phyloP scores from a whole-genome alignment of 2,329 filamentous ascomycete genomes.

The Huntiella bhutanensis region DNA sequence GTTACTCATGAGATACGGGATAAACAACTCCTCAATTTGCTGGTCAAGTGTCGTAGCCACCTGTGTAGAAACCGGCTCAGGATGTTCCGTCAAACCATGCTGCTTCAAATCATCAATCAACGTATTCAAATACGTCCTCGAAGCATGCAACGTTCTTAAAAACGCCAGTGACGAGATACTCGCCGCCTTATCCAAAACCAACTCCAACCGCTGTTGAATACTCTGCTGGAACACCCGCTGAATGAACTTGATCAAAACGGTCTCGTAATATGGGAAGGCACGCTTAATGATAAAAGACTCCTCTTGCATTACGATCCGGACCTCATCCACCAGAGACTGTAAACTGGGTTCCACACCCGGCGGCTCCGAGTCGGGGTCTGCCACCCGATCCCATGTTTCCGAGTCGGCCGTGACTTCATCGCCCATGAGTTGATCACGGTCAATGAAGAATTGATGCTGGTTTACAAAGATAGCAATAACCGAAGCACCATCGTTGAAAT shows the following conservation, averaged over 20 bases:
- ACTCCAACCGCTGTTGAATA: slow-evolving; percentile 85
- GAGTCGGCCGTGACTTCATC: slow-evolving; percentile 64
- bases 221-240: slow-evolving; percentile 96
- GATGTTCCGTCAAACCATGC: slow-evolving; percentile 87
- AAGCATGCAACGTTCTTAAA: slow-evolving; percentile 74
- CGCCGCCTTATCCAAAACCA: slow-evolving; percentile 87
- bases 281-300: slow-evolving; percentile 94
- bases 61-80: slow-evolving; percentile 73
- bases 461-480: slow-evolving; percentile 95
- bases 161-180: slow-evolving; percentile 85
- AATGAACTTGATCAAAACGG: slow-evolving; percentile 79
- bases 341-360: slow-evolving; percentile 82
- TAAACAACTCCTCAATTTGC: slow-evolving; percentile 59
- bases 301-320: slow-evolving; percentile 87
- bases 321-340: slow-evolving; percentile 82
- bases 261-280: slow-evolving; percentile 90
- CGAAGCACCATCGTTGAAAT: slow-evolving; percentile 90
- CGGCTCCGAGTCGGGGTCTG: slow-evolving; percentile 83
- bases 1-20: slow-evolving; percentile 49
- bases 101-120: slow-evolving; percentile 85
- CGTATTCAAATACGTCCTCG: slow-evolving; percentile 69
- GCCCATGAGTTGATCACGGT: slow-evolving; percentile 74
- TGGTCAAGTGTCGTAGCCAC: slow-evolving; percentile 59
- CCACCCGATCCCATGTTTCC: slow-evolving; percentile 74
- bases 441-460: slow-evolving; percentile 98